Conservation (phyloP, 1,284 basidiomycete genomes). For the Athelia psychrophila region DNA sequence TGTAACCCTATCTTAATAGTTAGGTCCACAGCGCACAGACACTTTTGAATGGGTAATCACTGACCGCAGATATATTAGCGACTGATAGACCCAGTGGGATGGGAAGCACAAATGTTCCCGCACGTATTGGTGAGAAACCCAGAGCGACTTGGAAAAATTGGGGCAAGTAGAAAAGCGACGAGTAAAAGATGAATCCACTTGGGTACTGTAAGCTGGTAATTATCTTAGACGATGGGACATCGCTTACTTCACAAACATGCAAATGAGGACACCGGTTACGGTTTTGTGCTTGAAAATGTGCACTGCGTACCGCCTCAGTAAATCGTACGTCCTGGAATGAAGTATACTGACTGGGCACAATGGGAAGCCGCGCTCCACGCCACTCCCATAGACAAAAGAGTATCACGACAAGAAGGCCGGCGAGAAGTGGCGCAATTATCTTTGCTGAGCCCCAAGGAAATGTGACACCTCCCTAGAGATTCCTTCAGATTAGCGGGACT, state of each 20-base stretch:
- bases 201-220: too few relatives aligned
- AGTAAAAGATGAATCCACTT: slow-evolving; percentile 62
- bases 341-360: slow-evolving; percentile 55
- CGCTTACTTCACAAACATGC: slow-evolving; percentile 63
- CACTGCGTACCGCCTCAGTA: slow-evolving; percentile 34
- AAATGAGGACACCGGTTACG: slow-evolving; percentile 64
- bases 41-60: slow-evolving; percentile 13
- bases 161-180: slow-evolving; percentile 63
- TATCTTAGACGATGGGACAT: slow-evolving; percentile 1
- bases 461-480: slow-evolving; percentile 56
- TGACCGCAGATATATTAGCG: slow-evolving; percentile 51
- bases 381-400: slow-evolving; percentile 75
- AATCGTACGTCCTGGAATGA: neutral
- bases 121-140: slow-evolving; percentile 58
- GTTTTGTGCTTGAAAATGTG: slow-evolving; percentile 73
- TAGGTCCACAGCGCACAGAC: too few relatives aligned
- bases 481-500: too few relatives aligned
- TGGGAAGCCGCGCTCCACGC: slow-evolving; percentile 64
- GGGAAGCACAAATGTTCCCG: slow-evolving; percentile 64
- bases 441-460: slow-evolving; percentile 67
- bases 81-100: slow-evolving; percentile 64
- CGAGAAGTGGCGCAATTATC: slow-evolving; percentile 59
- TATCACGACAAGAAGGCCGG: slow-evolving; percentile 50
- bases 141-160: slow-evolving; percentile 75
- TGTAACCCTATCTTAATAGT: slow-evolving; percentile 49